Evolutionary conservation across 306 rosid species (phyloP), one percentile per base, ranked within the genome.

Genomic region (Adenanthera pavonina): DNA sequence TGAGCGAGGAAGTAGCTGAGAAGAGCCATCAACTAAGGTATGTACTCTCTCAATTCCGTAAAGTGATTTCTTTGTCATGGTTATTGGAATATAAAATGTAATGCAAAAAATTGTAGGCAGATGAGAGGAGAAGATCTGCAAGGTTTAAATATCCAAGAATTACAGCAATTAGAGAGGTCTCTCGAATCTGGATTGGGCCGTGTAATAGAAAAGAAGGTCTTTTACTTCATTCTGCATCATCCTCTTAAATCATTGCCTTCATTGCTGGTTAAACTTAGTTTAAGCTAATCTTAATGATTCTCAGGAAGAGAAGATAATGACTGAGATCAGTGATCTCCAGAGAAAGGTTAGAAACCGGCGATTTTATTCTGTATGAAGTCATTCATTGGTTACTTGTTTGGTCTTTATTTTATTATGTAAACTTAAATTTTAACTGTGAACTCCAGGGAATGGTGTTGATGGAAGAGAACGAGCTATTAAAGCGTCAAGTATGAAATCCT

Each of bases 121-220:
- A 84, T 95, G 89, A 95, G 97, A 82, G 99, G 99, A 72, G 99
- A 95, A 77, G 99, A 93, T 83, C 93, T 95, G 49, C 96, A 91
- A 68, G 92, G 90, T 38, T 53, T 95, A 81, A 85, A 77, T 79
- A 75, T 93, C 16, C 97, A 91, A 72, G 91, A 95, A 76, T 86
- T 95, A 44, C 97, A 87, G 72, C 89, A 83, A 72, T 75, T 95
- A 52, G 99, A 95, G 87, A 92, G 81, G 75, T 87, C 93, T 17
- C 94, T 95, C 2, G 99, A 95, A 83, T 73, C 77, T 76, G 99
- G 99, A 33, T 80, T 95, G 77, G 88, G 85, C 36, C 91, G 97
- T 40, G 91, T 95, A 8, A 85, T 92, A 17, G 90, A 87, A 72
- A 95, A 85, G 73, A 92, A 93, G 93, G 99, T 90, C 56, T 75